A percentile compares a stretch with the other conserved stretches of the same genome.
phyloP scores from a whole-genome alignment of 805 yeast species.

The Peterozyma toletana region DNA sequence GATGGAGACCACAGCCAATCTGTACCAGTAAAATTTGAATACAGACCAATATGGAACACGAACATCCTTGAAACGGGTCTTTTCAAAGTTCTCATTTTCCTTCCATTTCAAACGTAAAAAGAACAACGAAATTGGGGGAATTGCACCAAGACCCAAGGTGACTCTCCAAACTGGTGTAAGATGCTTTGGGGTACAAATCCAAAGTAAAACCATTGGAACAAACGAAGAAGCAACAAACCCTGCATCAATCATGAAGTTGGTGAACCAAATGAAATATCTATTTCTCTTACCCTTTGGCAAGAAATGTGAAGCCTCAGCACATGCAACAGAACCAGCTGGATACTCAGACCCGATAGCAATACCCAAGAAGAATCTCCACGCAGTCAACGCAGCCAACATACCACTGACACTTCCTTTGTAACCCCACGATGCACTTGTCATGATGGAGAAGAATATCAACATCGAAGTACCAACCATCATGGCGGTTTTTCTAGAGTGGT shows the following conservation, averaged over 20 bases:
- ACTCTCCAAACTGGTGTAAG: slow-evolving; percentile 88
- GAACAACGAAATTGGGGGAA: slow-evolving; percentile 76
- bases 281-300: slow-evolving; percentile 81
- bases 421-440: slow-evolving; percentile 89
- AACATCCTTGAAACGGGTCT: slow-evolving; percentile 60
- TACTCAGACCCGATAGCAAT: slow-evolving; percentile 93
- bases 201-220: slow-evolving; percentile 77
- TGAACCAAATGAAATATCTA: slow-evolving; percentile 84
- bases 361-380: slow-evolving; percentile 83
- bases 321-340: slow-evolving; percentile 89
- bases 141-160: slow-evolving; percentile 83
- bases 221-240: slow-evolving; percentile 83
- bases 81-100: slow-evolving; percentile 66
- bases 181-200: slow-evolving; percentile 70
- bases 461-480: slow-evolving; percentile 75
- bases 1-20: slow-evolving; percentile 60
- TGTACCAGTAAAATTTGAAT: slow-evolving; percentile 78
- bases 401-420: slow-evolving; percentile 62
- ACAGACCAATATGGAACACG: slow-evolving; percentile 61
- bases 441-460: slow-evolving; percentile 69
- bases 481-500: slow-evolving; percentile 72
- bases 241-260: slow-evolving; percentile 78
- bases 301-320: slow-evolving; percentile 81
- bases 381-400: slow-evolving; percentile 75
- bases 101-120: slow-evolving; percentile 68